Evolutionary conservation across 2,329 filamentous ascomycete species (phyloP), one percentile per base, ranked within the genome.

Genomic region (Sphaerulina vaccinii): DNA sequence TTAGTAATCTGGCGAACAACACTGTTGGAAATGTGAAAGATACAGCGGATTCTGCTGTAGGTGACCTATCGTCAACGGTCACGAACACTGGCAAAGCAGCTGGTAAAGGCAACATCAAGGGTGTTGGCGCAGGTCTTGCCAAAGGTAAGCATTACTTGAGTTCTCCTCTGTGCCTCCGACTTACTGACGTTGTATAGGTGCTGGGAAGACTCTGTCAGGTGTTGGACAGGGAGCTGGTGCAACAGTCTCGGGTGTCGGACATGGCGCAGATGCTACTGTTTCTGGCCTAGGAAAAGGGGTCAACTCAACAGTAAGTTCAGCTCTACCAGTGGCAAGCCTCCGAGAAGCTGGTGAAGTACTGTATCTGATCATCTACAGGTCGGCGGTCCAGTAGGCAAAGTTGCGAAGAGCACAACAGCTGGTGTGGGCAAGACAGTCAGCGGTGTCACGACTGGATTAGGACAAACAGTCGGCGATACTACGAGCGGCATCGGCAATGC

Each of bases 381-480:
- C 32, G 45, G 56, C 10, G 36, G 37, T 32, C 45, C 37, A 3
- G 33, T 48, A 27, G 50, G 51, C 64, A 69, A 59, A 22, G 53
- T 57, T 0, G 67, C 72, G 22, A 68, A 70, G 44, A 69, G 74
- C 47, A 64, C 74, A 2, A 73, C 71, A 6, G 65, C 68, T 16
- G 65, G 64, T 15, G 65, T 73, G 7, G 73, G 73, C 32, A 73
- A 74, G 62, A 75, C 73, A 3, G 61, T 68, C 5, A 69, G 69
- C 0, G 65, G 65, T 9, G 67, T 72, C 8, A 73, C 72, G 2
- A 70, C 68, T 43, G 73, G 73, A 0, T 50, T 75, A 5, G 71
- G 73, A 24, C 68, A 69, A 3, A 75, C 73, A 0, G 68, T 74
- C 3, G 70, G 67, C 11, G 74, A 75, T 53, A 76, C 74, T 0